phyloP scores from a whole-genome alignment of 306 rosid genomes.

The Prinsepia uniflora region DNA sequence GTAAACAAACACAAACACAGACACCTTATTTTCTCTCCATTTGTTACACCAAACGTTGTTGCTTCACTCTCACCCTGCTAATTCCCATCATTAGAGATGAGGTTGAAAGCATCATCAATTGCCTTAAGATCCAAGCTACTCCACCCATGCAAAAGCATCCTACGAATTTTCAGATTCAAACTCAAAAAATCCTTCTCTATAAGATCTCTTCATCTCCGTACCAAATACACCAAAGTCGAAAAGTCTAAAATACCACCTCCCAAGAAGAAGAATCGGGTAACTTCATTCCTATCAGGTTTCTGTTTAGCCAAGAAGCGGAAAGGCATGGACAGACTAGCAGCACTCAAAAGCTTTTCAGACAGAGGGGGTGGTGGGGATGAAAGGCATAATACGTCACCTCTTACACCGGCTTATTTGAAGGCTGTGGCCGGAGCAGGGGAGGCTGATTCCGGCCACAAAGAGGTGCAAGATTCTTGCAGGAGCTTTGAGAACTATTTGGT shows the following conservation, averaged over 20 bases:
- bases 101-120: slow-evolving; percentile 52
- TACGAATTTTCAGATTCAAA: slow-evolving; percentile 47
- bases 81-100: slow-evolving; percentile 47
- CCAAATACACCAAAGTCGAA: slow-evolving; percentile 18
- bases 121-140: slow-evolving; percentile 70
- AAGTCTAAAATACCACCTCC: slow-evolving; percentile 6
- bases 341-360: slow-evolving; percentile 29
- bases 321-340: slow-evolving; percentile 22
- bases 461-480: slow-evolving; percentile 76
- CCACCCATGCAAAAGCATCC: slow-evolving; percentile 55
- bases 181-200: slow-evolving; percentile 50
- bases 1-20: slow-evolving; percentile 2
- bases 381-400: slow-evolving; percentile 41
- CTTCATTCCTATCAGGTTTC: slow-evolving; percentile 38
- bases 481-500: slow-evolving; percentile 83
- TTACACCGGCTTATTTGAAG: slow-evolving; percentile 39
- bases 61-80: slow-evolving; percentile 46
- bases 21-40: slow-evolving; percentile 7
- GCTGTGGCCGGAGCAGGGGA: slow-evolving; percentile 22
- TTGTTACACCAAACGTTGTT: slow-evolving; percentile 35
- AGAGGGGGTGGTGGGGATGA: slow-evolving; percentile 17
- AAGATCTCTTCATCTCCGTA: slow-evolving; percentile 32
- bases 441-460: slow-evolving; percentile 25
- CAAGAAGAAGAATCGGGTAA: slow-evolving; percentile 25
- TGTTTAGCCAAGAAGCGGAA: slow-evolving; percentile 34